These are phyloP conservation scores for Rhodotorula babjevae DNA, from an alignment of 768 basidiomycete species.

Conservation along the genomic window DNA sequence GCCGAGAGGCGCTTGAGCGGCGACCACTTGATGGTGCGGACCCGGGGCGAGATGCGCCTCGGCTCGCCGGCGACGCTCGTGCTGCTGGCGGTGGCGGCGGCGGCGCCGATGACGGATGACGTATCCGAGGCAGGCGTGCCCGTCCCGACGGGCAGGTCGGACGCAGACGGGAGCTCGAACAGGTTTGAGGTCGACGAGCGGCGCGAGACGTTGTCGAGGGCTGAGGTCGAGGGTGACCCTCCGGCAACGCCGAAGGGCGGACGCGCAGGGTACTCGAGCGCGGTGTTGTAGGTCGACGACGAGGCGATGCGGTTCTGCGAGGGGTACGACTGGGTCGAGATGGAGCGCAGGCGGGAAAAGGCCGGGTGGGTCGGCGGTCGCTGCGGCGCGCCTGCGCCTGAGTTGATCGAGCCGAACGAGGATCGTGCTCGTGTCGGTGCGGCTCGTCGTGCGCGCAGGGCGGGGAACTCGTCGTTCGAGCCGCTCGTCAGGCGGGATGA, in stretches of 20 bases:
- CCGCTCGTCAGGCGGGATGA: conserved; percentile 37
- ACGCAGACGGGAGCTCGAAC: conserved; percentile 22
- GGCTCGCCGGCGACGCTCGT: too few species aligned
- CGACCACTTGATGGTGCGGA: conserved; percentile 73
- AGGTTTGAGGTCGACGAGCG: conserved; percentile 30
- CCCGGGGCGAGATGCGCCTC: conserved; percentile 34
- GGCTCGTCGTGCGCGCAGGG: background rate
- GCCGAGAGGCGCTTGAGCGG: conserved; percentile 59
- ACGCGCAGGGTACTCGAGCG: conserved; percentile 51
- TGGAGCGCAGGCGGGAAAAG: conserved; percentile 55
- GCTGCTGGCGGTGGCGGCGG: background rate
- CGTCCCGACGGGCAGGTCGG: conserved; percentile 14
- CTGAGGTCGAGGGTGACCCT: conserved; percentile 18
- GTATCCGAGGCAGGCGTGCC: conserved; percentile 10
- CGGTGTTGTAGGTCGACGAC: conserved; percentile 65
- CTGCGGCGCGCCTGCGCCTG: conserved; percentile 22
- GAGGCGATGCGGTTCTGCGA: conserved; percentile 58
- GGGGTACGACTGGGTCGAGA: conserved; percentile 44
- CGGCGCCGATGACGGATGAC: background rate
- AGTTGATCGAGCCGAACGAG: conserved; percentile 15
- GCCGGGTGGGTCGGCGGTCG: conserved; percentile 46
- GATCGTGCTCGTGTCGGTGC: conserved; percentile 13
- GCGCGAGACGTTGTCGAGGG: conserved; percentile 19
- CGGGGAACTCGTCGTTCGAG: conserved; percentile 26
- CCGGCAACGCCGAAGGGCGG: background rate